Conservation (phyloP, 345 rosid genomes). For the Heritiera littoralis region DNA sequence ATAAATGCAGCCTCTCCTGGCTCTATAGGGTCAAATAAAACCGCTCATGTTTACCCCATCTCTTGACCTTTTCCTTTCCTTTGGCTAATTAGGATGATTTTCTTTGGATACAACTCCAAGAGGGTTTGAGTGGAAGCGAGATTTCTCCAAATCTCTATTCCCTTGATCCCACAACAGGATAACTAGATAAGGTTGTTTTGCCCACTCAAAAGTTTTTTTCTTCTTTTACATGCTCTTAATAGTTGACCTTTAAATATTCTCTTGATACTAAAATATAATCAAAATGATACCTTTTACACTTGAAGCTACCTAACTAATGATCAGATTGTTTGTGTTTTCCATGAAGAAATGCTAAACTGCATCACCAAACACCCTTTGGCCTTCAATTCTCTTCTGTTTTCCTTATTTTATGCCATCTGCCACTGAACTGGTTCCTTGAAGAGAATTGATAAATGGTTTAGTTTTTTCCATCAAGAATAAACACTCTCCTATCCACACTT, state of each 20-base stretch:
- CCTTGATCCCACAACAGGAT: constrained; percentile 8
- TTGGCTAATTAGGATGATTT: neutral
- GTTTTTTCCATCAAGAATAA: neutral
- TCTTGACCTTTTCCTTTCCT: neutral
- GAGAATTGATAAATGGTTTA: neutral
- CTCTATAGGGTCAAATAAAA: constrained; percentile 23
- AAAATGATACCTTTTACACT: neutral
- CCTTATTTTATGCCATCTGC: neutral
- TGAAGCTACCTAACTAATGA: neutral
- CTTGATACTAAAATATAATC: neutral
- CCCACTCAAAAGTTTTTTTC: neutral
- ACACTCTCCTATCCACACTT: neutral
- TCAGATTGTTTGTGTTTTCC: neutral
- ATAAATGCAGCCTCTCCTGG: constrained; percentile 30
- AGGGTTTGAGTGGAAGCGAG: neutral
- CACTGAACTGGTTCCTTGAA: neutral
- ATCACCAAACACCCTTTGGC: neutral
- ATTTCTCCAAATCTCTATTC: neutral
- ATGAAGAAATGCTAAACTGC: neutral
- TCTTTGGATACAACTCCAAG: neutral
- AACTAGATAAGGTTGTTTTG: constrained; percentile 12
- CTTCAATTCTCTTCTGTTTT: neutral
- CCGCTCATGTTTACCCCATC: neutral
- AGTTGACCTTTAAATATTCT: neutral
- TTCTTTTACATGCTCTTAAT: neutral